Evolutionary conservation across 2,329 filamentous ascomycete genomes (phyloP), one percentile per base, ranked within the genome.

Genomic region (Ceratocystis alfenasii): DNA sequence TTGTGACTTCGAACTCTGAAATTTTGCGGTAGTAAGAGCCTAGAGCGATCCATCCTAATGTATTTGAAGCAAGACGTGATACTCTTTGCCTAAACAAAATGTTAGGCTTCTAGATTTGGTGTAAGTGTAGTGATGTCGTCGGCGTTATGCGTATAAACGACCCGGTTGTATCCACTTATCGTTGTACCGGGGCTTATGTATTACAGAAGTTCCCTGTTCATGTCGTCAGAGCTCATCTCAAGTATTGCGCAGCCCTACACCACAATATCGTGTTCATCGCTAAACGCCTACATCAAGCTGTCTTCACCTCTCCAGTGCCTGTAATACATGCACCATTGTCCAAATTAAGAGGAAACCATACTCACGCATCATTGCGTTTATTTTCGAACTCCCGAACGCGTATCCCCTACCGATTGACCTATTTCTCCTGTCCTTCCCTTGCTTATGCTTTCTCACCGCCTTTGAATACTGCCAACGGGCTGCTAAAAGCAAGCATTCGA

Each of bases 61-160:
- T 8, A n/a, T 22, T n/a, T 30, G 25, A 55, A 55, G 20, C 50
- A 30, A 55, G 5, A 20, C 22, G 20, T 2, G 20, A 59, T 36
- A 20, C n/a, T 5, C n/a, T 15, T 8, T 36, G 5, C 8, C 7
- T 2, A 30, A 59, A n/a, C 30, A 33, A 22, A 59, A n/a, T 8
- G 12, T 36, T n/a, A 2, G 33, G 7, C 20, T 30, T 59, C 55
- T 30, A n/a, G 33, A 36, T 36, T 10, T 59, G 17, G 55, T 59
- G 55, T 59, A 59, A 59, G 55, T 59, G 28, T 30, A n/a, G 28
- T 36, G 55, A 59, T n/a, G 55, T 59, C 55, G 55, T 59, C 25
- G 55, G 55, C 17, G 20, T 59, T 59, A 33, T 59, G 55, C 55
- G 17, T n/a, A 59, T 59, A 59, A 25, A 15, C 55, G 15, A 20